Percentiles rank a stretch among this genome's conserved stretches.
Conservation (phyloP, 176 grass and related monocot species). For the Phyllostachys edulis region DNA sequence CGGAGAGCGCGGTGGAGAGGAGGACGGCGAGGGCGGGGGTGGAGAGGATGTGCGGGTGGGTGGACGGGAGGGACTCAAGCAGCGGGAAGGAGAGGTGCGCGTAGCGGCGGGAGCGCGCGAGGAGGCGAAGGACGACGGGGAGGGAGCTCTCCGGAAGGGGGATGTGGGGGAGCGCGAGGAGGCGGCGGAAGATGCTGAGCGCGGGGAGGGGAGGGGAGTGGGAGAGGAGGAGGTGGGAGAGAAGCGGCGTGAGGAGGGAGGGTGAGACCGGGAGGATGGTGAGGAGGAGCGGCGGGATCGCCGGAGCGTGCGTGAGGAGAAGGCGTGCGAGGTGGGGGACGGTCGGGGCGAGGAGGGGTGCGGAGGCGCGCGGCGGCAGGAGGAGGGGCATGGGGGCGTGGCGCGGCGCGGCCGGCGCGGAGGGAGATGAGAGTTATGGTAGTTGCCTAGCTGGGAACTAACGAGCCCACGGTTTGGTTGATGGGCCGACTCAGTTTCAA, state of each 20-base stretch:
- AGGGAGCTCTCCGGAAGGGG: conserved; percentile 25
- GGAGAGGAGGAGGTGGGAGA: conserved; percentile 54
- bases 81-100: conserved; percentile 45
- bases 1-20: conserved; percentile 52
- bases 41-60: conserved; percentile 54
- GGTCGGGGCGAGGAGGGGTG: conserved; percentile 17
- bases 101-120: conserved; percentile 51
- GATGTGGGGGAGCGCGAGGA: conserved; percentile 37
- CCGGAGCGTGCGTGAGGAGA: conserved; percentile 38
- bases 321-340: conserved; percentile 40
- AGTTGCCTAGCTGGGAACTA: too few species aligned
- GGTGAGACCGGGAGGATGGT: conserved; percentile 38
- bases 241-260: conserved; percentile 42
- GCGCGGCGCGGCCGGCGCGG: neutral
- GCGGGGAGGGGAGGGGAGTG: conserved; percentile 56
- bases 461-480: too few species aligned
- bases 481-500: too few species aligned
- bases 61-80: conserved; percentile 52
- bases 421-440: neutral
- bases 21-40: conserved; percentile 54
- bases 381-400: conserved; percentile 18
- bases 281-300: conserved; percentile 34
- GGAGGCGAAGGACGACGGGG: conserved; percentile 35
- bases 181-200: conserved; percentile 47
- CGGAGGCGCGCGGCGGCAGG: conserved; percentile 27